A percentile compares a stretch with the other conserved stretches of the same genome.
phyloP scores from a whole-genome alignment of 495 filamentous ascomycete genomes.

The Sabuloglossum arenarium region DNA sequence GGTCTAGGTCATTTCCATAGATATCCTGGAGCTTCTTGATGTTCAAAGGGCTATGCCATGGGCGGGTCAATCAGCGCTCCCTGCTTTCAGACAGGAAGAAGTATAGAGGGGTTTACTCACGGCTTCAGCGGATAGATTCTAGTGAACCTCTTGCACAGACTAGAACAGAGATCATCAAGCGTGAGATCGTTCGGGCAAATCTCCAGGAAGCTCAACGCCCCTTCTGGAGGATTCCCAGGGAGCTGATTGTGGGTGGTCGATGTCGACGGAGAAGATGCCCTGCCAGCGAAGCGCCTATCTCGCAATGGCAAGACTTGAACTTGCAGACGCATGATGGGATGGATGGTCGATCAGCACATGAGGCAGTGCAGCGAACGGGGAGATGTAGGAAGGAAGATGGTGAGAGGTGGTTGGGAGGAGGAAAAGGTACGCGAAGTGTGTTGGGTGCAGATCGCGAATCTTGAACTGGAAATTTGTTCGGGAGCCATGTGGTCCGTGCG shows the following conservation, averaged over 20 bases:
- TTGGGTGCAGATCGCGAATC: neutral
- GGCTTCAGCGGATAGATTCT: slow-evolving; percentile 1
- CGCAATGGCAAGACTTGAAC: neutral
- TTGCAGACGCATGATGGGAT: neutral
- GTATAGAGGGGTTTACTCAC: neutral
- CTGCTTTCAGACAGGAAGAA: neutral
- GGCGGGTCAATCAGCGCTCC: neutral
- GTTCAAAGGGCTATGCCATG: slow-evolving; percentile 1
- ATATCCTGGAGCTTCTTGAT: slow-evolving; percentile 8
- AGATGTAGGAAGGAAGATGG: neutral
- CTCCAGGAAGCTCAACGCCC: slow-evolving; percentile 3
- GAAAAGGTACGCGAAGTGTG: neutral
- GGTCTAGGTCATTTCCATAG: slow-evolving; percentile 3
- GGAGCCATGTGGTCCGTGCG: neutral
- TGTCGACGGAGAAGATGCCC: neutral
- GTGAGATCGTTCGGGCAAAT: neutral
- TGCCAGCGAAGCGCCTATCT: neutral
- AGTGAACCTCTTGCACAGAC: neutral
- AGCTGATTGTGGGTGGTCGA: neutral
- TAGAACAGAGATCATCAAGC: slow-evolving; percentile 2
- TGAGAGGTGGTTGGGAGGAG: neutral
- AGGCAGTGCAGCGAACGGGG: neutral
- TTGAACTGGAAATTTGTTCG: neutral
- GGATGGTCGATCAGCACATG: neutral
- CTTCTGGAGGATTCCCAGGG: neutral